Percentiles rank a stretch among this genome's conserved stretches.
phyloP scores from a whole-genome alignment of 2,329 filamentous ascomycete species.

The Cytospora piceicola region DNA sequence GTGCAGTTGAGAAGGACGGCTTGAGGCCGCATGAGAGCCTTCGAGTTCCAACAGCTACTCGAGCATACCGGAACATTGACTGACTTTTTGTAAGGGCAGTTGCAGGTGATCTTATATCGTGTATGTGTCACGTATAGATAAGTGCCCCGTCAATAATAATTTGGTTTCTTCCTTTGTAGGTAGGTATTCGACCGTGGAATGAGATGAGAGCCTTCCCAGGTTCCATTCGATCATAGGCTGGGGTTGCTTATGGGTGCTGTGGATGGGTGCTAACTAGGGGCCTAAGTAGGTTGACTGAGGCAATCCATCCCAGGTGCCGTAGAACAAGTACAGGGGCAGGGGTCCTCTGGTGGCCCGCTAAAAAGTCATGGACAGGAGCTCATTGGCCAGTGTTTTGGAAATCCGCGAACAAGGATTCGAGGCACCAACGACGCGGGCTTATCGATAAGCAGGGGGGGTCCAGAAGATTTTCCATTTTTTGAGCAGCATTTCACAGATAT shows the following conservation, averaged over 20 bases:
- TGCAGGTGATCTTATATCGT: not conserved
- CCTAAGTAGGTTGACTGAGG: too few species aligned
- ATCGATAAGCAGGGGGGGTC: slow-evolving; percentile 27
- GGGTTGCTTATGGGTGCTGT: too few species aligned
- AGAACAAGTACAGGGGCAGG: too few species aligned
- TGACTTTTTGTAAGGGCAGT: not conserved
- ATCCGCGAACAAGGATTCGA: slow-evolving; percentile 27
- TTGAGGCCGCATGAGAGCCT: not conserved
- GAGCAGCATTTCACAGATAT: slow-evolving; percentile 6
- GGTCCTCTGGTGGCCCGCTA: not conserved
- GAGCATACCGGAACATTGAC: slow-evolving; percentile 31
- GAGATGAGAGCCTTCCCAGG: too few species aligned
- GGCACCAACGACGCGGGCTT: slow-evolving; percentile 13
- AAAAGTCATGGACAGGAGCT: not conserved
- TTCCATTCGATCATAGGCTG: not conserved
- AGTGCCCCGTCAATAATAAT: not conserved
- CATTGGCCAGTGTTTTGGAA: slow-evolving; percentile 21
- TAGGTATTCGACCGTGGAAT: too few species aligned
- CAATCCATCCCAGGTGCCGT: not conserved
- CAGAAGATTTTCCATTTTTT: slow-evolving; percentile 30
- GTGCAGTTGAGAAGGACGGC: not conserved
- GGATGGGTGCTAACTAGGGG: not conserved
- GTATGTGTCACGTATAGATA: not conserved
- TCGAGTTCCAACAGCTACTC: slow-evolving; percentile 24
- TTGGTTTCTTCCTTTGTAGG: not conserved